These are phyloP conservation scores for Rhodotorula sp. DNA, from an alignment of 1,284 basidiomycete species.

Conservation along the genomic window DNA sequence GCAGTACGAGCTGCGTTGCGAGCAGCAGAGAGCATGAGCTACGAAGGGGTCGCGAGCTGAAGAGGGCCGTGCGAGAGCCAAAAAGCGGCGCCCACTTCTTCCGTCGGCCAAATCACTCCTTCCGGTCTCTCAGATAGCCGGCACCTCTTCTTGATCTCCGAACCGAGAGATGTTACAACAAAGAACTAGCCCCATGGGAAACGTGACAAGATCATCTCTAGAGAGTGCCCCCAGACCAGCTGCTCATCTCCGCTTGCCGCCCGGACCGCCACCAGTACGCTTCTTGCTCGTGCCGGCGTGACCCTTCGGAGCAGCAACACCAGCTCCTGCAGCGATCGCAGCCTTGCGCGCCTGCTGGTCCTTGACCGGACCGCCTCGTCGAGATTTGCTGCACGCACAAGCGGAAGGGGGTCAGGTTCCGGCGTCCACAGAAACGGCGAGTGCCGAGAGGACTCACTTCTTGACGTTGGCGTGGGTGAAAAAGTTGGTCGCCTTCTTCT, in stretches of 20 bases:
- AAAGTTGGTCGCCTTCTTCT: conserved; percentile 90
- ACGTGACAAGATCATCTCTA: not conserved
- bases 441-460: conserved; percentile 25
- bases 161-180: not conserved
- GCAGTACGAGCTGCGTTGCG: not conserved
- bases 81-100: too few species aligned
- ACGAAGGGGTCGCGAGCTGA: too few species aligned
- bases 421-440: too few species aligned
- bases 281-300: conserved; percentile 31
- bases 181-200: not conserved
- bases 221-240: not conserved
- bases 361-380: conserved; percentile 27
- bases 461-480: conserved; percentile 56
- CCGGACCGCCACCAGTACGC: conserved; percentile 7
- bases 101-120: too few species aligned
- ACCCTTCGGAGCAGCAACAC: conserved; percentile 14
- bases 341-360: conserved; percentile 29
- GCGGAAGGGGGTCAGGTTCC: not conserved
- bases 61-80: not conserved
- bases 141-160: not conserved
- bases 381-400: conserved; percentile 24
- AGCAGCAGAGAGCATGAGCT: conserved; percentile 1
- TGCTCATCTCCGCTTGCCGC: conserved; percentile 1
- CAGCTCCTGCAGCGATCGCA: not conserved
- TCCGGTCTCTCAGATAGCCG: not conserved